Conservation (phyloP, 192 early-diverging fungal species). For the Backusella mclennaniae region DNA sequence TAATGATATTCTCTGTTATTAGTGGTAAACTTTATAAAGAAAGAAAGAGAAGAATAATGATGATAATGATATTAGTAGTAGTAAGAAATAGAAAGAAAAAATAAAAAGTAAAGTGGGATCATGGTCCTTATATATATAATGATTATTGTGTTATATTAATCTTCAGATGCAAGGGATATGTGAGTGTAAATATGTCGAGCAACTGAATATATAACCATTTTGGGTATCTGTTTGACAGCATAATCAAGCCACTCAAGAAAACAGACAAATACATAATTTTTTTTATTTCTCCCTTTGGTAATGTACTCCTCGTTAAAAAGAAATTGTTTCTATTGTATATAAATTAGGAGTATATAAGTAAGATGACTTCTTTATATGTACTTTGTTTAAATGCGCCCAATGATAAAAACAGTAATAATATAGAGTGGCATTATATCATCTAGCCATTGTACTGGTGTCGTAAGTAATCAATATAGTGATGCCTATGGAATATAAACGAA, state of each 20-base stretch:
- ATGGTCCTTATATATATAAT: not conserved
- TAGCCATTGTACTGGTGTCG: not conserved
- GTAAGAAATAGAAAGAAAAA: not conserved
- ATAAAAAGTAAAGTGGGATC: not conserved
- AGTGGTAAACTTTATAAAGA: not conserved
- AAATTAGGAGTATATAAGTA: not conserved
- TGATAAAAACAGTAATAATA: not conserved
- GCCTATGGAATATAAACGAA: not conserved
- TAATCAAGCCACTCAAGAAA: conserved; percentile 8
- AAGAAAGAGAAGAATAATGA: not conserved
- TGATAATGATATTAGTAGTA: not conserved
- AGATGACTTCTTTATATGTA: not conserved
- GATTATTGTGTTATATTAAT: not conserved
- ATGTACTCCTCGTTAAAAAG: conserved; percentile 11
- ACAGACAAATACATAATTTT: conserved; percentile 7
- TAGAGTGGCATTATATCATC: not conserved
- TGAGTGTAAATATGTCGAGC: conserved; percentile 7
- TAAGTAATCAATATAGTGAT: no score
- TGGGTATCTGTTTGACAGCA: conserved; percentile 15
- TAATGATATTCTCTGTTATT: not conserved
- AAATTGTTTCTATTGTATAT: not conserved
- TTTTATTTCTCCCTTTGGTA: conserved; percentile 8
- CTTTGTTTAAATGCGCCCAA: not conserved
- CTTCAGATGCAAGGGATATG: conserved; percentile 1
- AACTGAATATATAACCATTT: conserved; percentile 12